These are phyloP conservation scores for Krasilnikovozyma curviuscula DNA, from an alignment of 768 basidiomycete species.

Conservation along the genomic window DNA sequence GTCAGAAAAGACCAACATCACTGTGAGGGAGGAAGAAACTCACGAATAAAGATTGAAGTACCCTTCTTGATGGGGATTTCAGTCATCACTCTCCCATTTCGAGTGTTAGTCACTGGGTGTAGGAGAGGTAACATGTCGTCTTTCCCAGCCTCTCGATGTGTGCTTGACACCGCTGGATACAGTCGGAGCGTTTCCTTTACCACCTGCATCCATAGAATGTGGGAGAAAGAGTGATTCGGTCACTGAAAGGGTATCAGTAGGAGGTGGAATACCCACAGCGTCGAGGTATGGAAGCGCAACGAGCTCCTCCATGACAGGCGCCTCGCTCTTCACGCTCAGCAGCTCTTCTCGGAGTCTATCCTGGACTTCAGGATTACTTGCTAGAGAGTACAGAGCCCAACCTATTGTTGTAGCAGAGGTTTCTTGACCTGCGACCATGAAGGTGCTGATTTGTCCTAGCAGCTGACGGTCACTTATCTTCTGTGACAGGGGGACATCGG, in stretches of 20 bases:
- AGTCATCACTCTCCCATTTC: background rate
- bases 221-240: too few relatives aligned
- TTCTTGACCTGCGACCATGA: background rate
- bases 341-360: conserved; percentile 50
- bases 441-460: background rate
- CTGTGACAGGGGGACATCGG: background rate
- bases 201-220: too few relatives aligned
- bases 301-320: conserved; percentile 9
- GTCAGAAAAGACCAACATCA: too few relatives aligned
- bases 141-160: background rate
- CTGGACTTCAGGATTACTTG: conserved; percentile 48
- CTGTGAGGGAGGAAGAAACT: conserved; percentile 3
- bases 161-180: background rate
- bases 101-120: conserved; percentile 1
- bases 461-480: background rate
- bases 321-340: conserved; percentile 26
- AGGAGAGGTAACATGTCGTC: conserved; percentile 6
- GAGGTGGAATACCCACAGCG: background rate
- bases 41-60: conserved; percentile 20
- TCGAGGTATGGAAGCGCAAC: conserved; percentile 5
- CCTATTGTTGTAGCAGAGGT: background rate
- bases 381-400: conserved; percentile 26
- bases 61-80: background rate
- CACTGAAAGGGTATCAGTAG: background rate
- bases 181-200: conserved; percentile 4